These are phyloP conservation scores for Mortierella sp. DNA, from an alignment of 371 early-diverging fungal genomes.

Conservation along the genomic window DNA sequence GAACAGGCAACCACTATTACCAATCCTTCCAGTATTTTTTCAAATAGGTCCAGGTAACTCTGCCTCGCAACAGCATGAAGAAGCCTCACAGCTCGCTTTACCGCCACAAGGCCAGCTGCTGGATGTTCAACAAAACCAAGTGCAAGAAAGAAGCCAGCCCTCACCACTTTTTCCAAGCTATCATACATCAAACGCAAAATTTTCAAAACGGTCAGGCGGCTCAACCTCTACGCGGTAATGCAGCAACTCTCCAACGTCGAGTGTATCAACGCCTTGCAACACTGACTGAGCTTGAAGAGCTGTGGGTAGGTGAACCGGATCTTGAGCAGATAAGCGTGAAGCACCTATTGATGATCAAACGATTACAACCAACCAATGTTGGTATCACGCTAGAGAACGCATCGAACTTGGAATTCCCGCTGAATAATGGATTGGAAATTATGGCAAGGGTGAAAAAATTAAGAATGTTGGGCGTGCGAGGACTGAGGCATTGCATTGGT, in stretches of 20 bases:
- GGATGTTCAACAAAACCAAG: not conserved
- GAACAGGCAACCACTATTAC: no score
- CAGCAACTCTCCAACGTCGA: not conserved
- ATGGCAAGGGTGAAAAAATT: not conserved
- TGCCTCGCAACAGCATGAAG: no score
- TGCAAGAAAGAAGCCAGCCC: not conserved
- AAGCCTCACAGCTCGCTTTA: not conserved
- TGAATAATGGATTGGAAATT: not conserved
- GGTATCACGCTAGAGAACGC: not conserved
- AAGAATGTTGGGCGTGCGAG: not conserved
- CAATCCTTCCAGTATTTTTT: no score
- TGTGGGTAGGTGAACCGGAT: slow-evolving; percentile 2
- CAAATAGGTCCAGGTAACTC: no score
- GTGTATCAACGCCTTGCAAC: slow-evolving; percentile 3
- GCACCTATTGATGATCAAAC: not conserved
- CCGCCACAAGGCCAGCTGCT: not conserved
- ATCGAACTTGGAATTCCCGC: not conserved
- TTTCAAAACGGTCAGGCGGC: not conserved
- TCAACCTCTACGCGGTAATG: not conserved
- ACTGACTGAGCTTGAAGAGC: slow-evolving; percentile 1
- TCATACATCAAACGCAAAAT: not conserved
- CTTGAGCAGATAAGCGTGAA: not conserved
- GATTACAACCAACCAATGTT: not conserved
- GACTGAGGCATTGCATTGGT: not conserved
- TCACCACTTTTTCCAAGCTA: not conserved